A percentile compares a stretch with the other conserved stretches of the same genome.
Conservation (phyloP, 768 basidiomycete species). For the Crassisporium funariophilum region DNA sequence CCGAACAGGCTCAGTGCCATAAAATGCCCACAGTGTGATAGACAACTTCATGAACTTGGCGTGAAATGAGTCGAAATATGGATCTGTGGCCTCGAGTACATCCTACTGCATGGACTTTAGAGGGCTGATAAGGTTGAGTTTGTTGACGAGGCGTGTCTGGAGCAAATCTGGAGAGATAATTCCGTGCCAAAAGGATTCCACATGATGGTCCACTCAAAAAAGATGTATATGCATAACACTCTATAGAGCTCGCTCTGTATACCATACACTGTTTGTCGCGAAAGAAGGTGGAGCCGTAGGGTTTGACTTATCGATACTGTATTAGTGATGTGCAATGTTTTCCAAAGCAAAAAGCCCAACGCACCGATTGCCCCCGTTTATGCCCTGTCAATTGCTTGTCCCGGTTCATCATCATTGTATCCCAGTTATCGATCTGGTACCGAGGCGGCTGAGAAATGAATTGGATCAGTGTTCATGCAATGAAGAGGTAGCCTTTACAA, state of each 20-base stretch:
- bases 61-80: no score
- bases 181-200: not conserved
- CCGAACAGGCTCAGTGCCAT: no score
- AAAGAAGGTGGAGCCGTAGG: constrained; percentile 70
- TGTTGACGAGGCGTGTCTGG: no score
- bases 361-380: constrained; percentile 80
- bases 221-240: constrained; percentile 1
- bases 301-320: constrained; percentile 56
- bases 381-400: constrained; percentile 89
- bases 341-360: constrained; percentile 27
- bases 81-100: no score
- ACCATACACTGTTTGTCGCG: constrained; percentile 75
- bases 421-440: constrained; percentile 88
- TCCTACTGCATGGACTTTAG: no score
- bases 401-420: constrained; percentile 94
- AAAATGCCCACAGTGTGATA: no score
- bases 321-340: not conserved
- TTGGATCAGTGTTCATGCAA: no score
- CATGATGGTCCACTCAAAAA: not conserved
- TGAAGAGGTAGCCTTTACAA: constrained; percentile 3
- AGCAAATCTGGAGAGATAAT: no score
- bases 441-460: constrained; percentile 69
- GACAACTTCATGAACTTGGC: no score
- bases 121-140: no score
- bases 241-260: constrained; percentile 55